phyloP scores from a whole-genome alignment of 208 protist species.

The Blastocrithidia nonstop region DNA sequence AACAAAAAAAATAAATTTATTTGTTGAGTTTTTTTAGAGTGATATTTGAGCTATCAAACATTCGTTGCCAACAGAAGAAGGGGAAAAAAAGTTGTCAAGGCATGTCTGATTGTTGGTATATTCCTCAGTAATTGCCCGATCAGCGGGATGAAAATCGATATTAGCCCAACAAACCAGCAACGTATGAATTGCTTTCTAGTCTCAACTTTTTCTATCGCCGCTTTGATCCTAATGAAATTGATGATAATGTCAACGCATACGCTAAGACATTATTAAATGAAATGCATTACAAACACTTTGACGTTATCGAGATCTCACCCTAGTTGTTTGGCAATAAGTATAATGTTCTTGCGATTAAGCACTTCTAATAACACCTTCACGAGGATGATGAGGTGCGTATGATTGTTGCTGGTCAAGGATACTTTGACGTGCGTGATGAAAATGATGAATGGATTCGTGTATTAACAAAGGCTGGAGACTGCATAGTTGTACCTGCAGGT shows the following conservation, averaged over 20 bases:
- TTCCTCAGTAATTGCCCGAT: constrained; percentile 21
- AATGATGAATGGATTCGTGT: constrained; percentile 65
- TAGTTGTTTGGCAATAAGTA: constrained; percentile 13
- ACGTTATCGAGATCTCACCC: constrained; percentile 22
- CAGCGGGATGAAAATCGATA: constrained; percentile 30
- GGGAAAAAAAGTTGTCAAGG: background rate
- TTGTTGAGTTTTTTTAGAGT: background rate
- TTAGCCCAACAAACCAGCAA: constrained; percentile 19
- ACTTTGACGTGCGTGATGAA: constrained; percentile 74
- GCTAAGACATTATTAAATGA: constrained; percentile 17
- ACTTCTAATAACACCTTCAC: constrained; percentile 76
- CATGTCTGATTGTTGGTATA: constrained; percentile 49
- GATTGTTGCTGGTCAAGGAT: constrained; percentile 47
- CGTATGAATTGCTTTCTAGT: constrained; percentile 19
- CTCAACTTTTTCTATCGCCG: constrained; percentile 21
- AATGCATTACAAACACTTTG: constrained; percentile 27
- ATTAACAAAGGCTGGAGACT: constrained; percentile 32
- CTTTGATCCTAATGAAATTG: constrained; percentile 13
- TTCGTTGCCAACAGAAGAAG: constrained; percentile 1
- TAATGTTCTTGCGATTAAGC: constrained; percentile 21
- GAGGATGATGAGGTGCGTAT: constrained; percentile 83
- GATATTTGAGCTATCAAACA: background rate
- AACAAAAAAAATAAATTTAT: background rate
- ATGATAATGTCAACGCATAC: constrained; percentile 11
- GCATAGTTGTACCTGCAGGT: constrained; percentile 44